Base-by-base conservation (phyloP, 2,329 filamentous ascomycete species). In the Zymoseptoria passerinii region DNA sequence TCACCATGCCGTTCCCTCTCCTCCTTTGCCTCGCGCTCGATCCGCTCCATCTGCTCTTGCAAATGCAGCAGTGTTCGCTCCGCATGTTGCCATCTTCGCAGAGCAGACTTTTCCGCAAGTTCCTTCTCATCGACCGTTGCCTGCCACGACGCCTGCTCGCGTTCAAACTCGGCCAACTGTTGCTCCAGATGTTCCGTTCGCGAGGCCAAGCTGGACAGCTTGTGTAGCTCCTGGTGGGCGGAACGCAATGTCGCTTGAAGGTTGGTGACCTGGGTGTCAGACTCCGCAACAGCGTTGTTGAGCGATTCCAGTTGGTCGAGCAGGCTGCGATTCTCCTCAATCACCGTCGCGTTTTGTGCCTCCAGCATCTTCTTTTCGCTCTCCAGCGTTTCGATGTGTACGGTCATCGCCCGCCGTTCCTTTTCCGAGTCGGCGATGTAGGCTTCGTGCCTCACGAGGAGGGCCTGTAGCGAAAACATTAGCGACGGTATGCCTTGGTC, bases 391-490 rank as follows among this genome's bases (percentile, higher is more conserved):
- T 88, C 86, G 71, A 96, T 91, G 61, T 83, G 88, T 52, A 78
- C 74, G 50, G 83, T 81, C 75, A 96, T 84, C 61, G 86, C 83
- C 61, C 80, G 77, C 61, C 92, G 88, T 72, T 96, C 91, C 66
- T 85, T 84, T 78, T 96, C 91, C 60, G 92, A 90, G 73, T 96
- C 90, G 66, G 87, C 87, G 81, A 96, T 92, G 75, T 95, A 96
- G 60, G 89, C 85, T 78, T 97, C 92, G 82, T 99, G 92, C 68
- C 92, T 88, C 64, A 88, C 85, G 49, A 99, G 84, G 58, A 99
- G 81, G 60, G 91, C 91, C 94, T 97, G 85, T 59, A 87, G 75
- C 56, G 82, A 78, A 75, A 84, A 88, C 55, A 85, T 95, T 76
- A 95, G 68, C 65, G 65, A 88, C 77, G 81, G 81, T 65, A 80